These are phyloP conservation scores for Arachnopeziza araneosa DNA, from an alignment of 2,329 filamentous ascomycete species.

Conservation along the genomic window DNA sequence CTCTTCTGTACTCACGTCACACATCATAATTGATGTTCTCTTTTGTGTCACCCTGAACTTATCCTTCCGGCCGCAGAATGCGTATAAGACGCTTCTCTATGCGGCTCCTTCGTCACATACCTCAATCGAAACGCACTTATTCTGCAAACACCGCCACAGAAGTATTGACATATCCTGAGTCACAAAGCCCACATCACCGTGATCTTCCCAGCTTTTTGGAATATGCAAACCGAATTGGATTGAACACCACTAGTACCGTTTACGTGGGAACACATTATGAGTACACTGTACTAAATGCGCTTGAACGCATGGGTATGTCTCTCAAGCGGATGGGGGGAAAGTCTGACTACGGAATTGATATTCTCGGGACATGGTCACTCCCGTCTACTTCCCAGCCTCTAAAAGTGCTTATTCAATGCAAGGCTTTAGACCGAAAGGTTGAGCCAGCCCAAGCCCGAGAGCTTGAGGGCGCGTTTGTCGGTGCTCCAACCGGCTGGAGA, in stretches of 20 bases:
- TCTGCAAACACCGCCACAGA: conserved; percentile 20
- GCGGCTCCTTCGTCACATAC: conserved; percentile 17
- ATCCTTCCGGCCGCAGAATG: conserved; percentile 12
- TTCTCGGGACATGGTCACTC: conserved; percentile 65
- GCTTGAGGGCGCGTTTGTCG: conserved; percentile 71
- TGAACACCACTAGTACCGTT: conserved; percentile 51
- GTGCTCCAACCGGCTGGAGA: conserved; percentile 69
- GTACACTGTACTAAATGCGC: conserved; percentile 55
- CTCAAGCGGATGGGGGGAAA: conserved; percentile 60
- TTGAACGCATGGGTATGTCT: conserved; percentile 57
- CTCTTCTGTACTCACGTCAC: neutral
- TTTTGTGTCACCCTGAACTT: neutral
- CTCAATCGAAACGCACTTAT: conserved; percentile 18
- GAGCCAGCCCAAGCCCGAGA: conserved; percentile 61
- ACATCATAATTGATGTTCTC: neutral
- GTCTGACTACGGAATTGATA: conserved; percentile 67
- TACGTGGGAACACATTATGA: conserved; percentile 75
- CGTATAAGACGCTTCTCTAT: conserved; percentile 11
- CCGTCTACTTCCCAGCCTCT: conserved; percentile 39
- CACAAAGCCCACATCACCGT: conserved; percentile 47
- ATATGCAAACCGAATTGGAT: conserved; percentile 50
- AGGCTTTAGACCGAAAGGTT: conserved; percentile 48
- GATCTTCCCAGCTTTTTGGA: conserved; percentile 59
- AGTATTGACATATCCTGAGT: conserved; percentile 40
- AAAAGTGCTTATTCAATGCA: conserved; percentile 61